Conservation (phyloP, 83 land plant genomes). For the Thuja plicata region DNA sequence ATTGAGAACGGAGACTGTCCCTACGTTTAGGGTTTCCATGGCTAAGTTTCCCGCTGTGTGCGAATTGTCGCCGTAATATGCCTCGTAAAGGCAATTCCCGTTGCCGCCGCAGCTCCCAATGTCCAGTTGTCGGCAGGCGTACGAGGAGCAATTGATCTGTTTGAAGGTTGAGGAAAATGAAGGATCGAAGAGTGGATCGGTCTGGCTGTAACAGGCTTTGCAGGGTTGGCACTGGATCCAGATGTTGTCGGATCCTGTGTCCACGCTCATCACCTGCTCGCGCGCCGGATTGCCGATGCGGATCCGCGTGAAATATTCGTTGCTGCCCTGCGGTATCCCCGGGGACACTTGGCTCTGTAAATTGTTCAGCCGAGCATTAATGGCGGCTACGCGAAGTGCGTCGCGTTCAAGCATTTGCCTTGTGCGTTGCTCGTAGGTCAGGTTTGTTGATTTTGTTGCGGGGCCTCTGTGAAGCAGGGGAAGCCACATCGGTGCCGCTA, state of each 20-base stretch:
- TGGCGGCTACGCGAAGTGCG: not conserved
- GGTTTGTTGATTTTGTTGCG: not conserved
- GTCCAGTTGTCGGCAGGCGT: conserved; percentile 34
- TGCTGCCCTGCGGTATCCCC: not conserved
- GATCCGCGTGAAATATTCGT: not conserved
- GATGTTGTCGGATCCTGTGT: not conserved
- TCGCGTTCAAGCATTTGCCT: not conserved
- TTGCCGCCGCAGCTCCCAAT: not conserved
- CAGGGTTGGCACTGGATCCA: conserved; percentile 35
- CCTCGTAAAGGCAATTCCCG: conserved; percentile 41
- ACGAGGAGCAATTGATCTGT: conserved; percentile 40
- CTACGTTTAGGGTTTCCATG: conserved; percentile 50
- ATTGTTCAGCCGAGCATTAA: not conserved
- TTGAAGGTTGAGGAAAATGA: conserved; percentile 43
- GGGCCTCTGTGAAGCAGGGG: not conserved
- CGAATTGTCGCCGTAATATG: conserved; percentile 67
- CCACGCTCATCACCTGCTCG: not conserved
- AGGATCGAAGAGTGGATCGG: conserved; percentile 50
- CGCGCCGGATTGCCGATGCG: not conserved
- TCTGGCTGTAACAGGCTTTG: conserved; percentile 19
- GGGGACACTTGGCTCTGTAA: not conserved
- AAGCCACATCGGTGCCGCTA: not conserved
- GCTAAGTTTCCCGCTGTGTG: conserved; percentile 46
- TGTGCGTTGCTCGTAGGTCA: not conserved
- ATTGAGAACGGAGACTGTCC: not conserved